Evolutionary conservation across 2,329 filamentous ascomycete species (phyloP).

Genomic region (Botrytis hyacinthi): DNA sequence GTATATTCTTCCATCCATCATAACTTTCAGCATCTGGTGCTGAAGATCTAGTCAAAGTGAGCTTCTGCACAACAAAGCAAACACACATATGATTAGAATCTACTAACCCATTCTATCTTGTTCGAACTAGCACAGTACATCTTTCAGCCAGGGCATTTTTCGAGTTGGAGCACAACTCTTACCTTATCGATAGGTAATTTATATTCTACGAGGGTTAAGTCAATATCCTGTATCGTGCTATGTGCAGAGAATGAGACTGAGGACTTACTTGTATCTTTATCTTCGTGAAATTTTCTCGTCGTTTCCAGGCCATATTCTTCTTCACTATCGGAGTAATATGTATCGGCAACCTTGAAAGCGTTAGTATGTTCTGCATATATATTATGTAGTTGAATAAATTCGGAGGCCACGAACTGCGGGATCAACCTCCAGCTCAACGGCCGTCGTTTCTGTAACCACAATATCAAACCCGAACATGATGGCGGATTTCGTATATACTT

Average conservation of each 20-base stretch:
- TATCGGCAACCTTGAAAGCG: not conserved
- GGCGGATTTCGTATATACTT: not conserved
- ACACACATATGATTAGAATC: no score
- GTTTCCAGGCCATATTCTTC: constrained; percentile 45
- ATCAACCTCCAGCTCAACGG: constrained; percentile 17
- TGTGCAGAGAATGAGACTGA: not conserved
- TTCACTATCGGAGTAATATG: constrained; percentile 6
- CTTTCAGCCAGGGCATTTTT: not conserved
- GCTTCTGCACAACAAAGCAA: not conserved
- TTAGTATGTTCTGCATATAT: constrained; percentile 3
- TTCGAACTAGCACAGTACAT: constrained; percentile 11
- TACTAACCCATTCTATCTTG: constrained; percentile 23
- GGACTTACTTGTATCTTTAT: constrained; percentile 41
- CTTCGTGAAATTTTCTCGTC: constrained; percentile 46
- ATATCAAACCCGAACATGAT: constrained; percentile 16
- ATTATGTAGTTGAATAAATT: not conserved
- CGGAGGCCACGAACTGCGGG: not conserved
- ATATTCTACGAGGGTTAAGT: constrained; percentile 29
- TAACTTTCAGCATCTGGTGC: constrained; percentile 27
- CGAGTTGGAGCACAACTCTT: not conserved
- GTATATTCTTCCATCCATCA: constrained; percentile 26
- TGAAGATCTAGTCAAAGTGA: constrained; percentile 25
- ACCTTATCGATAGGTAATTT: constrained; percentile 32
- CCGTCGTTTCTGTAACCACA: constrained; percentile 13
- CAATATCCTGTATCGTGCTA: not conserved